A percentile compares a stretch with the other conserved stretches of the same genome.
phyloP scores from a whole-genome alignment of 2,329 filamentous ascomycete species.

The Monosporascus sp. region DNA sequence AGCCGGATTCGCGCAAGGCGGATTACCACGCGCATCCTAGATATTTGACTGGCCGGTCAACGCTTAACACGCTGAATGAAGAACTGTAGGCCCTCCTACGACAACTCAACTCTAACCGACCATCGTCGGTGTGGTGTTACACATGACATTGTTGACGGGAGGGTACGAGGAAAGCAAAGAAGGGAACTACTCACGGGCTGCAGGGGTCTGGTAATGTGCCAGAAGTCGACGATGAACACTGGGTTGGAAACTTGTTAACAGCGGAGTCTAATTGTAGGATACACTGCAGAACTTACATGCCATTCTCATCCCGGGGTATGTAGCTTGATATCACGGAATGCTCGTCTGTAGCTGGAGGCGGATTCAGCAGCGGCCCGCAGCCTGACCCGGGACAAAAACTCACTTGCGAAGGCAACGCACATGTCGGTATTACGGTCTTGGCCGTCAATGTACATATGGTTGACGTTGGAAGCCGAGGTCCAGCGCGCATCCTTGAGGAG shows the following conservation, averaged over 20 bases:
- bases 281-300: constrained; percentile 25
- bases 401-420: constrained; percentile 39
- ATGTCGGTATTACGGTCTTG: constrained; percentile 33
- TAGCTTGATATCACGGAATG: constrained; percentile 33
- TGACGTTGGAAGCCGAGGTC: constrained; percentile 27
- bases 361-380: constrained; percentile 6
- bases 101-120: no score
- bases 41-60: no score
- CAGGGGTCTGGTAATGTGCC: constrained; percentile 10
- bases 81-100: no score
- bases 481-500: constrained; percentile 24
- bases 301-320: constrained; percentile 37
- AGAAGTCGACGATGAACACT: constrained; percentile 18
- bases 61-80: no score
- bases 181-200: background rate
- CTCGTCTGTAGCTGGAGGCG: constrained; percentile 29
- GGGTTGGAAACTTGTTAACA: background rate
- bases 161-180: background rate
- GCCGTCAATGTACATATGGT: constrained; percentile 34
- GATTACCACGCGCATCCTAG: no score
- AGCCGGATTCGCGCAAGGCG: no score
- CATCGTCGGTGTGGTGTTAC: no score
- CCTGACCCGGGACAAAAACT: constrained; percentile 16
- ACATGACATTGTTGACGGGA: background rate
- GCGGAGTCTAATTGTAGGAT: background rate